Percentiles rank a stretch among this genome's conserved stretches.
phyloP scores from a whole-genome alignment of 2,329 filamentous ascomycete genomes.

The Metarhizium rileyi region DNA sequence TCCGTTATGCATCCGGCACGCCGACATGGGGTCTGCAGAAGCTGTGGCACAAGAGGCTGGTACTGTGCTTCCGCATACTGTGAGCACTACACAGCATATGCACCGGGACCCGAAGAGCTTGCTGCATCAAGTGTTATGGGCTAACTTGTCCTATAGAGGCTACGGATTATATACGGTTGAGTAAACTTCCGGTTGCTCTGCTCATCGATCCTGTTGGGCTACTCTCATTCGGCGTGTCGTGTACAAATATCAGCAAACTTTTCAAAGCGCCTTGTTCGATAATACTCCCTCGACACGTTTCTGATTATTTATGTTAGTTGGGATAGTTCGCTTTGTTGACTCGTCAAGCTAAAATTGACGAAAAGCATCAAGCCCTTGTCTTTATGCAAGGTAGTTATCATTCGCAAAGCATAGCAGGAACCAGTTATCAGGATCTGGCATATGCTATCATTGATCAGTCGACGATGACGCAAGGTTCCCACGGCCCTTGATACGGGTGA shows the following conservation, averaged over 20 bases:
- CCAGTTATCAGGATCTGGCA: too few relatives aligned
- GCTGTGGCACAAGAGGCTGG: neutral
- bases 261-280: neutral
- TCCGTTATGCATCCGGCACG: neutral
- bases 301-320: neutral
- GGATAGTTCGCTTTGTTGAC: neutral
- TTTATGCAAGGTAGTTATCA: too few relatives aligned
- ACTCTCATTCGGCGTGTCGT: neutral
- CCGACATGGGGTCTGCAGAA: neutral
- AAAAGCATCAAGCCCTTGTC: too few relatives aligned
- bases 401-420: too few relatives aligned
- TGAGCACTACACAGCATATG: neutral
- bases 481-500: too few relatives aligned
- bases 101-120: neutral
- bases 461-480: too few relatives aligned
- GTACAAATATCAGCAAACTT: neutral
- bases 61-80: neutral
- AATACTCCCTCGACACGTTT: neutral
- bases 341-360: neutral
- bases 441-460: too few relatives aligned
- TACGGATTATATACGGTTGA: too few relatives aligned
- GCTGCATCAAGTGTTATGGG: neutral
- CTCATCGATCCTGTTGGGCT: neutral
- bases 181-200: neutral
- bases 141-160: neutral